Percentiles rank a stretch among this genome's conserved stretches.
These are phyloP conservation scores for Lentinula raphanica DNA, from an alignment of 768 basidiomycete species.

Conservation along the genomic window DNA sequence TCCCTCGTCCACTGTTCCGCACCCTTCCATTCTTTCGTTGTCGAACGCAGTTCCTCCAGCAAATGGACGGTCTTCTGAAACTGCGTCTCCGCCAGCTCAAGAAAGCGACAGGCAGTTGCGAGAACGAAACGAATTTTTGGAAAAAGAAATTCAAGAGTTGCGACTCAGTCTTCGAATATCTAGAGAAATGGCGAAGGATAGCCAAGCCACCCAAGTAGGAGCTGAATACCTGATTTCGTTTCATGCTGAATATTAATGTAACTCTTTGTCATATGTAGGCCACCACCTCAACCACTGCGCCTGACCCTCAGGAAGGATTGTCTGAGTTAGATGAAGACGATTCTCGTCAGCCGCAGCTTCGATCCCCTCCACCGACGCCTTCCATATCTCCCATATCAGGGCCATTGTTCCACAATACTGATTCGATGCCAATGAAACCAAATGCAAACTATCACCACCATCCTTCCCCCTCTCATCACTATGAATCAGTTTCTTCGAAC, in stretches of 20 bases:
- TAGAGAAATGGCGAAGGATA: not conserved
- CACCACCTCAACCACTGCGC: not conserved
- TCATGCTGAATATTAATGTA: not conserved
- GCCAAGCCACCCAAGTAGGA: not conserved
- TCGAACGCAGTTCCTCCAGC: not conserved
- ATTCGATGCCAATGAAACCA: no score
- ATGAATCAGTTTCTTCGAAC: not conserved
- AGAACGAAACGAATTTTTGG: not conserved
- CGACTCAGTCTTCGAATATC: not conserved
- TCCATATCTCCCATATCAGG: no score
- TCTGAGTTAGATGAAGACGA: not conserved
- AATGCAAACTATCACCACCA: not conserved
- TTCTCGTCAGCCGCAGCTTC: not conserved
- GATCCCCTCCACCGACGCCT: slow-evolving; percentile 2
- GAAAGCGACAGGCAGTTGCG: not conserved
- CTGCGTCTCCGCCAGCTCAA: not conserved
- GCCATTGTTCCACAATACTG: no score
- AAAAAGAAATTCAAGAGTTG: not conserved
- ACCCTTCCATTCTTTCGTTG: not conserved
- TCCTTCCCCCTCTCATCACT: not conserved
- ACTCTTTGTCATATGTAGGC: not conserved
- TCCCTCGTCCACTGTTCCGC: not conserved
- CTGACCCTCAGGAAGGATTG: not conserved
- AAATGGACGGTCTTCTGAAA: no score
- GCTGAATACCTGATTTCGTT: not conserved